A percentile compares a stretch with the other conserved stretches of the same genome.
These are phyloP conservation scores for Rhynchospora tenuis DNA, from an alignment of 176 grass and related monocot genomes.

Conservation along the genomic window DNA sequence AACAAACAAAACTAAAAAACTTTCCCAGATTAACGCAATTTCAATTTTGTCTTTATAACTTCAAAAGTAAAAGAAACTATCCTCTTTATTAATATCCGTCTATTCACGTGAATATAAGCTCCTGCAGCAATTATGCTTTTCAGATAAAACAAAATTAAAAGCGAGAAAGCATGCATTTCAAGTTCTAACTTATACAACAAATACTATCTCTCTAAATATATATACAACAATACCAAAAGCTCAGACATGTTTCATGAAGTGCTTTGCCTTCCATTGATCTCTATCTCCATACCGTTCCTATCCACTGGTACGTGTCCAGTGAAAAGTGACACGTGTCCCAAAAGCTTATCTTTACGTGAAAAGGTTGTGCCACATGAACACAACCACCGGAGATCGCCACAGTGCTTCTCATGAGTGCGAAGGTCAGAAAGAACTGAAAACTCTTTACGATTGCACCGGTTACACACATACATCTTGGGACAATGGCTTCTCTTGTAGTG, in stretches of 20 bases:
- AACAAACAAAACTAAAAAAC: not conserved
- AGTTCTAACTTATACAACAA: not conserved
- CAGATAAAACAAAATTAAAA: not conserved
- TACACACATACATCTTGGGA: slow-evolving; percentile 96
- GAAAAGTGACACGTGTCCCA: slow-evolving; percentile 66
- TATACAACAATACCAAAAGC: slow-evolving; percentile 8
- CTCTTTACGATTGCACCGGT: slow-evolving; percentile 83
- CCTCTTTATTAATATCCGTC: not conserved
- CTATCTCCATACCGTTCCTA: slow-evolving; percentile 12
- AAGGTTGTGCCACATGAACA: slow-evolving; percentile 90
- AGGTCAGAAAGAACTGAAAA: slow-evolving; percentile 93
- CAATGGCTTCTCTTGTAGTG: slow-evolving; percentile 98
- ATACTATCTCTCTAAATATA: not conserved
- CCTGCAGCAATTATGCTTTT: not conserved
- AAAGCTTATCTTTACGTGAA: slow-evolving; percentile 92
- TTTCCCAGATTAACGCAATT: not conserved
- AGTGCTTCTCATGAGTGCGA: slow-evolving; percentile 94
- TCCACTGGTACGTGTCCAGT: slow-evolving; percentile 45
- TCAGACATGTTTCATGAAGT: slow-evolving; percentile 3
- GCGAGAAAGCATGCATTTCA: not conserved
- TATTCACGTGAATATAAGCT: not conserved
- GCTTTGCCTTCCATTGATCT: slow-evolving; percentile 11
- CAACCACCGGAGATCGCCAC: slow-evolving; percentile 77
- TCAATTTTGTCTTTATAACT: not conserved
- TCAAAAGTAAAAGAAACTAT: not conserved